Conservation (phyloP, 306 rosid species). For the Quercus glauca region DNA sequence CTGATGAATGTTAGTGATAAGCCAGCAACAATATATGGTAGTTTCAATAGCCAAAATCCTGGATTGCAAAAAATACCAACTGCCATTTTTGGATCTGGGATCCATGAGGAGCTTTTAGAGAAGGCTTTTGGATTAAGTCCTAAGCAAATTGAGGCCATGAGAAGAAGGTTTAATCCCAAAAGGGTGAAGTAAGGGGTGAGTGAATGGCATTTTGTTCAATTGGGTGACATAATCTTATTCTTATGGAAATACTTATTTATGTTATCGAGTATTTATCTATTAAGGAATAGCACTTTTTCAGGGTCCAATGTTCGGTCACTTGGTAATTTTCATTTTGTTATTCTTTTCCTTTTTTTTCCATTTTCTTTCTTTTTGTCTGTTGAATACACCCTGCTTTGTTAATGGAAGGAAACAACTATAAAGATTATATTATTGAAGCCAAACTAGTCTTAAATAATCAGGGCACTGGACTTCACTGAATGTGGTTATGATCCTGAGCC, state of each 20-base stretch:
- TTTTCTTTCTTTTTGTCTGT: too few relatives aligned
- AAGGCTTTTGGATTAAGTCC: conserved; percentile 85
- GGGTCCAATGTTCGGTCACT: background rate
- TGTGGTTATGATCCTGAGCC: background rate
- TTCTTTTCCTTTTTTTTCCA: too few relatives aligned
- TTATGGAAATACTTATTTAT: too few relatives aligned
- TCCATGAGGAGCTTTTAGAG: conserved; percentile 61
- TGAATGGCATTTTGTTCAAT: background rate
- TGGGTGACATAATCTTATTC: background rate
- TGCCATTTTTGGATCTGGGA: conserved; percentile 85
- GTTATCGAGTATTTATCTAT: background rate
- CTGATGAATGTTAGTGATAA: conserved; percentile 83
- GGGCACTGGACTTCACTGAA: background rate
- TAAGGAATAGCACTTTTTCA: background rate
- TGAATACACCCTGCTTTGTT: too few relatives aligned
- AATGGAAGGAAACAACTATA: too few relatives aligned
- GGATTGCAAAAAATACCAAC: conserved; percentile 69
- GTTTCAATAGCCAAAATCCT: conserved; percentile 90
- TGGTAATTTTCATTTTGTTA: too few relatives aligned
- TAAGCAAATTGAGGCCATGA: conserved; percentile 71
- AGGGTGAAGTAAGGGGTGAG: conserved; percentile 24
- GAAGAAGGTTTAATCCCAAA: conserved; percentile 63
- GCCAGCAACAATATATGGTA: conserved; percentile 65
- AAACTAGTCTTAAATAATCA: background rate
- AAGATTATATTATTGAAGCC: background rate